Conservation (phyloP, 305 asterid genomes). For the Stenogyne calaminthoides region DNA sequence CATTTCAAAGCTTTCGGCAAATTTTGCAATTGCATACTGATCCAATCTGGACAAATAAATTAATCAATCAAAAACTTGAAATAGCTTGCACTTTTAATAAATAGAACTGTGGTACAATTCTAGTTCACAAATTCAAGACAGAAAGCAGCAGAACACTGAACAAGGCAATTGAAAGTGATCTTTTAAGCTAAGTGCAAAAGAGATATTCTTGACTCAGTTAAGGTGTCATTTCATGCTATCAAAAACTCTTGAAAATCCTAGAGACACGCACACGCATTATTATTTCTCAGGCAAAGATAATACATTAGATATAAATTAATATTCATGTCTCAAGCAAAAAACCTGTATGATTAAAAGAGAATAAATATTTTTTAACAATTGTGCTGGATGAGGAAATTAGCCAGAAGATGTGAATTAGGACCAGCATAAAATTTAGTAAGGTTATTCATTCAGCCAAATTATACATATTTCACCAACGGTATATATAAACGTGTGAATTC, state of each 20-base stretch:
- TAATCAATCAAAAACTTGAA: not conserved
- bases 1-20: slow-evolving; percentile 98
- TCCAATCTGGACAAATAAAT: slow-evolving; percentile 64
- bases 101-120: not conserved
- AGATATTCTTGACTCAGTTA: not conserved
- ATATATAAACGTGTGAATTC: too few species aligned
- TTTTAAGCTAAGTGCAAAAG: not conserved
- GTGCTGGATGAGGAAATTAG: slow-evolving; percentile 5
- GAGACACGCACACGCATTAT: too few species aligned
- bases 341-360: slow-evolving; percentile 3
- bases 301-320: not conserved
- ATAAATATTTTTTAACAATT: not conserved
- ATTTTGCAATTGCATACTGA: slow-evolving; percentile 93
- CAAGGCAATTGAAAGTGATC: not conserved
- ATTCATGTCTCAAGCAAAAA: not conserved
- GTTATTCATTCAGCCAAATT: too few species aligned
- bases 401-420: not conserved
- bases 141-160: not conserved
- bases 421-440: not conserved
- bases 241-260: not conserved
- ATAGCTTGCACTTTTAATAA: not conserved
- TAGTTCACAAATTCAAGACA: slow-evolving; percentile 2
- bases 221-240: not conserved
- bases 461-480: too few species aligned
- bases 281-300: not conserved